Base-by-base conservation (phyloP, 2,329 filamentous ascomycete species). In the Fusarium denticulatum region DNA sequence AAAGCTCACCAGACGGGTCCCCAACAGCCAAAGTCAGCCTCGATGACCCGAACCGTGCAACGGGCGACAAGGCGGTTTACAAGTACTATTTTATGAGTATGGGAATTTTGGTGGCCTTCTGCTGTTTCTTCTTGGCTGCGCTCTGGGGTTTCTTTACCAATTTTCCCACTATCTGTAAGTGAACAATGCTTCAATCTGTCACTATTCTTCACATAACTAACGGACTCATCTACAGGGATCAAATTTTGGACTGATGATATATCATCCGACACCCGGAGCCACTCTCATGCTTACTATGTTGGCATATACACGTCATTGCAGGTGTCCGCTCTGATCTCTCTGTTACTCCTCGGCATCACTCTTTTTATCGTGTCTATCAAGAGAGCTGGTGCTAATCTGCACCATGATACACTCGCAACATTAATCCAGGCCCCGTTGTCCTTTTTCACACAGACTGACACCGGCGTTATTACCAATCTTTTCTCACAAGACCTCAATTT, bases 401-500 rank as follows among this genome's bases (percentile, higher is more conserved):
- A 85, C 60, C 63, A 75, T 37, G 61, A 67, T 5, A 78, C 81
- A 24, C 75, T 85, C 20, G 63, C 37, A 6, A 82, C 81, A 0
- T 73, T 84, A 2, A 70, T 83, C 15, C 74, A 73, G 4, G 85
- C 85, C 3, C 83, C 85, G 2, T 69, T 87, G 42, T 71, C 71
- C 13, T 85, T 86, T 68, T 84, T 86, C 28, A 81, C 82, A 2
- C 79, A 66, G 0, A 85, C 82, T 0, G 85, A 87, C 62, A 78
- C 78, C 0, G 85, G 85, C 2, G 73, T 81, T 5, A 78, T 84
- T 34, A 82, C 82, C 9, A 86, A 85, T 50, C 70, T 83, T 14
- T 87, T 87, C 69, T 84, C 83, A 0, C 85, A 86, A 66, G 85
- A 87, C 50, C 75, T 85, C 63, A 80, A 78, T 4, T 73, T 86